A percentile compares a stretch with the other conserved stretches of the same genome.
Evolutionary conservation across 495 filamentous ascomycete genomes (phyloP).

Genomic region (Lepraria neglecta): DNA sequence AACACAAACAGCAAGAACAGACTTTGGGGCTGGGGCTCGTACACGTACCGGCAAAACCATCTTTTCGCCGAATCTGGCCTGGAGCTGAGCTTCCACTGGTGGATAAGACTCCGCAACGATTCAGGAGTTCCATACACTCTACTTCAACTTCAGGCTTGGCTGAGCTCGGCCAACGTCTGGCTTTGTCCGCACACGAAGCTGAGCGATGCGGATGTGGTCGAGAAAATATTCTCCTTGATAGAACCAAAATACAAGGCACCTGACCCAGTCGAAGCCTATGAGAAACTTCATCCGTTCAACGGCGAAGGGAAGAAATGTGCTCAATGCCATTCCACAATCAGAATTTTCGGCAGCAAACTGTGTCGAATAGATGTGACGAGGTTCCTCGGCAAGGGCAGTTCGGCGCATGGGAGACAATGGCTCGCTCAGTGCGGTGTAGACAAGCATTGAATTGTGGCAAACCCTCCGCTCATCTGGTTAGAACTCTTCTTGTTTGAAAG

Average conservation of each 20-base stretch:
- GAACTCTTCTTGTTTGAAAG: background rate
- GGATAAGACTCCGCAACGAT: too few species aligned
- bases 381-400: background rate
- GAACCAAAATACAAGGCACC: background rate
- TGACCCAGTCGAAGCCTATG: background rate
- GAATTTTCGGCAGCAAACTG: background rate
- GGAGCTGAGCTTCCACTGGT: background rate
- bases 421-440: constrained; percentile 1
- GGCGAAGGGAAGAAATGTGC: background rate
- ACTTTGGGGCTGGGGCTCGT: background rate
- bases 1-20: background rate
- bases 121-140: too few species aligned
- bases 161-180: background rate
- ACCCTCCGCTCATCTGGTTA: background rate
- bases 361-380: background rate
- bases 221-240: background rate
- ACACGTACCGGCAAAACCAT: background rate
- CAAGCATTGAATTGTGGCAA: background rate
- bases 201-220: background rate
- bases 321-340: background rate
- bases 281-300: background rate
- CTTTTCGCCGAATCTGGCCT: background rate
- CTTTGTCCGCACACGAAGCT: background rate
- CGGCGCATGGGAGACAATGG: background rate
- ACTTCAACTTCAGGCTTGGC: background rate